These are phyloP conservation scores for Cladosporium sp. DNA, from an alignment of 2,329 filamentous ascomycete species.

Conservation along the genomic window DNA sequence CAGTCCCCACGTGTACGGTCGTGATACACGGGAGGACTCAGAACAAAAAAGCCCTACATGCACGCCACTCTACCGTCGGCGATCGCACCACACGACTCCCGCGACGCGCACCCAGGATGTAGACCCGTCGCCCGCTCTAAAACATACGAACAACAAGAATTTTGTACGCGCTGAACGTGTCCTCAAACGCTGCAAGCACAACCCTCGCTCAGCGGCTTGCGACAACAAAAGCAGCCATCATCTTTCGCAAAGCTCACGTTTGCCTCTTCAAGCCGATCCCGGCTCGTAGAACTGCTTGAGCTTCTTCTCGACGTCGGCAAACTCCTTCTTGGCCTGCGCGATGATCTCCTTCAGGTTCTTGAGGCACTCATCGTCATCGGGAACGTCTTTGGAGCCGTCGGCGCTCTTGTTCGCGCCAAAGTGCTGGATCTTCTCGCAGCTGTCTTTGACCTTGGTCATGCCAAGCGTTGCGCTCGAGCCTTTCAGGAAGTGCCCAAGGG, in stretches of 20 bases:
- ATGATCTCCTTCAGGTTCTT: constrained; percentile 67
- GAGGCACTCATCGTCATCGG: constrained; percentile 65
- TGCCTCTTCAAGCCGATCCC: constrained; percentile 37
- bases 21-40: neutral
- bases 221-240: neutral
- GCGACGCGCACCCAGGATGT: neutral
- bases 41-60: neutral
- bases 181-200: neutral
- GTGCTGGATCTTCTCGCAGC: constrained; percentile 94
- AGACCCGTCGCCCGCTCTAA: neutral
- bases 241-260: neutral
- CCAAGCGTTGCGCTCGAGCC: constrained; percentile 94
- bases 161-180: neutral
- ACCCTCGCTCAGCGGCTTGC: neutral
- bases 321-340: constrained; percentile 69
- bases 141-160: neutral
- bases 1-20: neutral
- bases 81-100: neutral
- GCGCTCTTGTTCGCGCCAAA: constrained; percentile 80
- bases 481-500: constrained; percentile 92
- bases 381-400: constrained; percentile 63
- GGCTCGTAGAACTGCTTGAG: constrained; percentile 64
- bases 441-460: constrained; percentile 83
- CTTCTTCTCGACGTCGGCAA: constrained; percentile 64
- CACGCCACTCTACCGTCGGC: neutral